Evolutionary conservation across 345 rosid species (phyloP), one percentile per base, ranked within the genome.

Genomic region (Eucalyptus pumila): DNA sequence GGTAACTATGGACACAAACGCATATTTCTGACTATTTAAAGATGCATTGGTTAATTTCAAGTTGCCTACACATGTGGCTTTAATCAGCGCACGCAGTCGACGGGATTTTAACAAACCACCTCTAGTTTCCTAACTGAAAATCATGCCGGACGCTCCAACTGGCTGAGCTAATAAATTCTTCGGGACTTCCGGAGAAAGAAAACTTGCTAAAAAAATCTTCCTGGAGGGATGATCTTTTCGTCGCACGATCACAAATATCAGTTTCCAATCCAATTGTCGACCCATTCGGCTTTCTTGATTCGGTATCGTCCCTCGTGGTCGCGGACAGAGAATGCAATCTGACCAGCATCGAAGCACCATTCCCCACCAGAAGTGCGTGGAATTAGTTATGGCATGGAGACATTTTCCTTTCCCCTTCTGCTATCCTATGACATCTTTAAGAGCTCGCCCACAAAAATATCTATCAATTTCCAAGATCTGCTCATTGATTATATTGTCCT

Each of bases 181-280:
- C 21, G 11, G 80, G 26, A 72, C 23, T 69, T 34, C 11, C 80
- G 12, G 7, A 17, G 13, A 34, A 69, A 17, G 12, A 69, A 17
- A 34, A 69, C 24, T 32, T 17, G 42, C 12, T 16, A 19, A 32
- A 15, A 15, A 1, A 32, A 16, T 47, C 9, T 32, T 4, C 17
- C 42, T 32, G 3, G 80, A 65, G 80, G 23, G 5, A 67, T 32
- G 80, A 16, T 15, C 42, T 17, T 34, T n/a, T 17, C 1, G 42
- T 9, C 1, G 24, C 4, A 9, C 13, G 0, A 17, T 69, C 42
- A 69, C 6, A 69, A 69, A 5, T 1, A 34, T 34, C 44, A 17
- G 80, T 9, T 69, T 34, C 80, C 44, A 69, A 69, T 3, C 42
- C 42, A 9, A 16, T 24, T n/a, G 40, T 65, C 11, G 11, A 65